Base-by-base conservation (phyloP, 352 stramenopile species). In the Phytophthora ramorum region DNA sequence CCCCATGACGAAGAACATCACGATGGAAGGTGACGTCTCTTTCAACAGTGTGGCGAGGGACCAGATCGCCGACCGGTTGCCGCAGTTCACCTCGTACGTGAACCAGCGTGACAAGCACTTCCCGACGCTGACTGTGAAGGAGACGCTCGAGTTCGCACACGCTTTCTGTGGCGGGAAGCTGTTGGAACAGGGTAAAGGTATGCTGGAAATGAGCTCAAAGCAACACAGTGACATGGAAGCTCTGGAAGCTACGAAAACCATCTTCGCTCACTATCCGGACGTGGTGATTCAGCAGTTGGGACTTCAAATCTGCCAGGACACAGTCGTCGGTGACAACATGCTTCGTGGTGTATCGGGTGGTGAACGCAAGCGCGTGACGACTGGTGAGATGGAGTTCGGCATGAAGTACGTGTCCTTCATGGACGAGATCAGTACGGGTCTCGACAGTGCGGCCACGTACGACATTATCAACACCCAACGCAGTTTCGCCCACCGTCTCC, bases 361-460 rank as follows among this genome's bases (percentile, higher is more conserved):
- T n/a, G 24, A 28, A 28, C 66, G 77, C 34, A 87, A 87, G 62
- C 81, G 93, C 26, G 89, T 73, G 9, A 76, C 69, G 0, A 68
- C 46, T 2, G 69, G 64, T 5, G 69, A 73, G 16, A 64, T 67
- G 45, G 59, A 75, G 46, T 75, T 90, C 44, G 69, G 73, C 17
- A 70, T 70, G 30, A 71, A 76, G 60, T 81, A 76, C 37, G 78
- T 95, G 19, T 61, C 83, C 10, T 90, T 91, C 50, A 82, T 81
- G 63, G 92, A 98, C 69, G 84, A 95, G 75, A 94, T 98, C 59
- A 93, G 76, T 57, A 98, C 89, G 24, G 93, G 93, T 6, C 78
- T 98, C 12, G 92, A 98, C 37, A 69, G 65, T 58, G 48, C 64
- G 17, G 63, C 88, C 41, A 87, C 82, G 24, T 69, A 46, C 28